Percentiles rank a stretch among this genome's conserved stretches.
Evolutionary conservation across 202 grass and related monocot genomes (phyloP).

Genomic region (Elaeis oleifera): DNA sequence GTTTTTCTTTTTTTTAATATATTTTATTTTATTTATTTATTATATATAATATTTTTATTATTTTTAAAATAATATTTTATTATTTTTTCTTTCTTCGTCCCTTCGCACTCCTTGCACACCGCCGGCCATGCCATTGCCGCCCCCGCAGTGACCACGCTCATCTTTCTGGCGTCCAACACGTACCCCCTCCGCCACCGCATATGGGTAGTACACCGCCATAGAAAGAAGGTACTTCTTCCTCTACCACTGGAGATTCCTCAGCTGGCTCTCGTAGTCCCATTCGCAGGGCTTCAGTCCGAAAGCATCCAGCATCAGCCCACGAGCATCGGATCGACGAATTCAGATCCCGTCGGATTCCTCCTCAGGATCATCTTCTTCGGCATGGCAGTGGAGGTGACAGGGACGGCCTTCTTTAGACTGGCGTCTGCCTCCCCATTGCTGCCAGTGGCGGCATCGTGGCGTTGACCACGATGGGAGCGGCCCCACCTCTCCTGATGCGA

Average conservation of each 20-base stretch:
- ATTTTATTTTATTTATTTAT: no score
- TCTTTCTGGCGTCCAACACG: neutral
- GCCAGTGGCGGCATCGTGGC: slow-evolving; percentile 6
- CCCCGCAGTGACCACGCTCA: no score
- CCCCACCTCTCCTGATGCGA: slow-evolving; percentile 24
- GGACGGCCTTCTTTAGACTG: neutral
- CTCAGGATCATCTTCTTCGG: slow-evolving; percentile 52
- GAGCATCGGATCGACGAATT: neutral
- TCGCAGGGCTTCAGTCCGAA: slow-evolving; percentile 4
- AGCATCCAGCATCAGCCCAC: slow-evolving; percentile 2
- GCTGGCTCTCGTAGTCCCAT: slow-evolving; percentile 46
- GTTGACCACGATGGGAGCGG: slow-evolving; percentile 26
- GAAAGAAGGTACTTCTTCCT: slow-evolving; percentile 34
- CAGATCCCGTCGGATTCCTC: slow-evolving; percentile 24
- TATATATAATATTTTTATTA: no score
- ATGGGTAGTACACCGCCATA: slow-evolving; percentile 11
- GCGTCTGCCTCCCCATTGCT: slow-evolving; percentile 18
- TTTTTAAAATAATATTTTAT: no score
- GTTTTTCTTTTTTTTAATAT: no score
- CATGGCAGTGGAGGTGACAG: neutral
- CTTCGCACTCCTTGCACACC: slow-evolving; percentile 58
- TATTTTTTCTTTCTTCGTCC: slow-evolving; percentile 13
- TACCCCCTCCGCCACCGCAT: neutral
- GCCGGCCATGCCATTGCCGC: neutral
- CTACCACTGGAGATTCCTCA: slow-evolving; percentile 39